Base-by-base conservation (phyloP, 2,329 filamentous ascomycete genomes). In the Neonectria sp. region DNA sequence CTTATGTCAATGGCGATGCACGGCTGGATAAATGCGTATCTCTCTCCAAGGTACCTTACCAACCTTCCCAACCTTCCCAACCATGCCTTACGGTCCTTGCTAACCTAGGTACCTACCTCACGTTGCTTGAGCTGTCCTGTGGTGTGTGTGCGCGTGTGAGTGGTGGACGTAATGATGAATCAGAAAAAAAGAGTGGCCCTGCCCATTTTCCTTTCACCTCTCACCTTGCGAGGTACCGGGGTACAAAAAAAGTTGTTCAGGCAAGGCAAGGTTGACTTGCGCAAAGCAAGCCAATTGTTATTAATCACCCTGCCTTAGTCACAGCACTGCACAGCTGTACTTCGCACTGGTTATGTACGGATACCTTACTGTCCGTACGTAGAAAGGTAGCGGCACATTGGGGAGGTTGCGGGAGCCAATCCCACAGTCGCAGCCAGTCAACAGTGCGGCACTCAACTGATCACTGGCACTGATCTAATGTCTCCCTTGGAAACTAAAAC, bases 401-500 rank as follows among this genome's bases (percentile, higher is more conserved):
- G 49, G 49, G 37, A 51, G 49, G 64, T 67, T 67, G 55, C 56
- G 55, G 51, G 56, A 61, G 55, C 62, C 62, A 65, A 68, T 67
- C 55, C 48, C 58, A 35, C 64, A 59, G 25, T 57, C 43, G 21
- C 33, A 17, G 11, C 33, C 35, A 56, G 31, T 51, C 27, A 17
- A 46, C 15, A 46, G 27, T n/a, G 62, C 37, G 37, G 63, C 52
- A 70, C 68, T 70, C 69, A 73, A 71, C 69, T 73, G 63, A 71
- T 68, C 55, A 56, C 27, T 46, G 52, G 35, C 27, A 13, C 21
- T 46, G 37, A 43, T 43, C 40, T 17, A 43, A 43, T 43, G 17
- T 55, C 65, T 74, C 73, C 76, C 75, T 76, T 76, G 68, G 55
- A 71, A 76, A 78, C 70, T 73, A 75, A 76, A 78, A 78, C 74